Base-by-base conservation (phyloP, 805 yeast genomes). In the Ogataea glucozyma region DNA sequence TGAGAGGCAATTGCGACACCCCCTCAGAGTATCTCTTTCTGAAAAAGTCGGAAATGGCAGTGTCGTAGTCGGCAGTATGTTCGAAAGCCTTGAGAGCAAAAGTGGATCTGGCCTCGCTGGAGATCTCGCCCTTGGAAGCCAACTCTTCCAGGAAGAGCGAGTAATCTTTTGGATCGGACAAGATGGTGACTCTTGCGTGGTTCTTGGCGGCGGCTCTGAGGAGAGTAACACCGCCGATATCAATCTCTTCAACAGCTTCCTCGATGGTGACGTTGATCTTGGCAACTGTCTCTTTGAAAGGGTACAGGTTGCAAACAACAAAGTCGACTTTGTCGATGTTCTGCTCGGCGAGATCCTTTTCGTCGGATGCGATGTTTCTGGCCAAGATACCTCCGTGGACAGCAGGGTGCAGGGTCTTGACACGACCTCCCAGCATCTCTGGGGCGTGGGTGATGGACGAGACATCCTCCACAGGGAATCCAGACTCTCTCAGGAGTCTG, bases 201-300 rank as follows among this genome's bases (percentile, higher is more conserved):
- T 93, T 93, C 75, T 93, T 93, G 52, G 99, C 99, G 47, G 99
- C 99, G 35, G 99, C 99, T 71, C 99, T 84, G 65, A 93, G 76
- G 53, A 93, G 75, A 33, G 99, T 93, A 47, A 93, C 99, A 66
- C 99, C 95, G 60, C 99, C 99, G 63, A 93, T 93, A 65, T 93
- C 99, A 58, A 93, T 84, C 70, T 93, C 98, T 74, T 93, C 99
- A 41, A 93, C 97, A 16, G 99, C 99, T 74, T 93, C 99, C 27
- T 82, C 90, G 53, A 93, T 81, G 32, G 98, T 93, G 52, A 93
- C 99, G 52, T 93, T 89, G 57, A 87, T 88, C 68, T 91, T 91
- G 52, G 96, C 85, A 48, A 93, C 87, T 38, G 99, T 93, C 72
- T 93, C 96, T 73, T 91, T 88, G 81, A 93, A 93, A 20, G 99